Base-by-base conservation (phyloP, 768 basidiomycete species). In the Psilocybe sp. region DNA sequence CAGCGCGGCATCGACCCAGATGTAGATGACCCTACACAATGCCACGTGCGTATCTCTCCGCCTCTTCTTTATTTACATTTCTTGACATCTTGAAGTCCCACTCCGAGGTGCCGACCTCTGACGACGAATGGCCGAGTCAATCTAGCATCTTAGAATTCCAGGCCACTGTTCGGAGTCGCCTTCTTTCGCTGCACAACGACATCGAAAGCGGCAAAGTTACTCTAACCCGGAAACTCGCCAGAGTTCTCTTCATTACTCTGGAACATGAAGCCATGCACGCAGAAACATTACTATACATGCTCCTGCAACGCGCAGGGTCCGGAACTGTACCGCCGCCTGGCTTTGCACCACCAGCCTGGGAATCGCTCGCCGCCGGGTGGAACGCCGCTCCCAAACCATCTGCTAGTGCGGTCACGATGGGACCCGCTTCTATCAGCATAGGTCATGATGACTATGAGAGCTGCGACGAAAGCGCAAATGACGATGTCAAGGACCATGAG, bases 281-380 rank as follows among this genome's bases (percentile, higher is more conserved):
- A 2, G 97, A 98, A 77, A 99, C 97, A 0, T 73, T 98, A 19
- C 73, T 98, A 3, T 98, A 98, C 67, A 98, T 98, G 92, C 81
- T 96, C 10, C 63, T 95, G 4, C 96, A 93, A 64, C 79, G 83
- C 40, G 81, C 87, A 14, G 89, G 87, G 35, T 80, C 73, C 0
- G 87, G 89, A 3, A 91, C 92, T 2, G 74, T 89, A 36, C 81
- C 92, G 4, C 95, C 97, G 0, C 72, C 76, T 0, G 87, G 82
- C 2, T 92, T 94, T 62, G 67, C 80, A 2, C 60, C 73, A 0
- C 97, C 97, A 0, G 74, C 81, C 6, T 98, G 92, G 85, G 67
- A 71, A 1, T 69, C 74, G 0, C 73, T 85, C 8, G 63, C 71
- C 4, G 66, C 64, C 14, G 53, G 54, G 11, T 85, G 85, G 83